These are phyloP conservation scores for Ophiostoma piceae DNA, from an alignment of 2,329 filamentous ascomycete genomes.

Conservation along the genomic window DNA sequence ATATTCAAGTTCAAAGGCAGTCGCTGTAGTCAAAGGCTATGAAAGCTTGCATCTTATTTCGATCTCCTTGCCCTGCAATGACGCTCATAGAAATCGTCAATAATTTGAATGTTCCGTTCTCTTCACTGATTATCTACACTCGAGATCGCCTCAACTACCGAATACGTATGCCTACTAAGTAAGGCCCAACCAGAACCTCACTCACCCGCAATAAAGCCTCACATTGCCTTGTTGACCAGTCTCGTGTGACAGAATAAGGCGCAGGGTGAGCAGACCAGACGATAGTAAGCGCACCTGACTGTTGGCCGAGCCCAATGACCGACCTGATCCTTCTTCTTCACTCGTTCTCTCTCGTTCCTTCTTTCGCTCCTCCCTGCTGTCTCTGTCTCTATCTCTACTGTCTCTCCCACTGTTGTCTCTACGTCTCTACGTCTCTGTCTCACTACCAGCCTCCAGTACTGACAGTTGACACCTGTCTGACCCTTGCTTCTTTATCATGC, in stretches of 20 bases:
- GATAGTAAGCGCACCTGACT: background rate
- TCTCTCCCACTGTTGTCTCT: no score
- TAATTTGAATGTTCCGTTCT: no score
- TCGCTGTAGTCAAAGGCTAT: no score
- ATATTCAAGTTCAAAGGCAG: no score
- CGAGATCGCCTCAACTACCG: no score
- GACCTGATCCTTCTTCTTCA: background rate
- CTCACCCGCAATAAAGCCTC: background rate
- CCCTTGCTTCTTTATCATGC: background rate
- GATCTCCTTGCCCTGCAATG: no score
- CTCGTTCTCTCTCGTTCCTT: no score
- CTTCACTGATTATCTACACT: no score
- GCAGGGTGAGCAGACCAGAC: background rate
- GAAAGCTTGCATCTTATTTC: no score
- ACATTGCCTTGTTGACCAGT: background rate
- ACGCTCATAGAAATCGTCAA: no score
- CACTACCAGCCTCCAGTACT: background rate
- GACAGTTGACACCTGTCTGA: constrained; percentile 2
- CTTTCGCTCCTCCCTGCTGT: background rate
- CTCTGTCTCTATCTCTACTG: background rate
- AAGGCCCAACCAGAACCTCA: background rate
- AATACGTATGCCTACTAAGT: no score
- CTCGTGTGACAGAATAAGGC: background rate
- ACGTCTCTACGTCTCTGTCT: background rate
- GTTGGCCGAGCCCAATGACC: background rate